These are phyloP conservation scores for Thinopyrum elongatum DNA, from an alignment of 176 grass and related monocot genomes.

Conservation along the genomic window DNA sequence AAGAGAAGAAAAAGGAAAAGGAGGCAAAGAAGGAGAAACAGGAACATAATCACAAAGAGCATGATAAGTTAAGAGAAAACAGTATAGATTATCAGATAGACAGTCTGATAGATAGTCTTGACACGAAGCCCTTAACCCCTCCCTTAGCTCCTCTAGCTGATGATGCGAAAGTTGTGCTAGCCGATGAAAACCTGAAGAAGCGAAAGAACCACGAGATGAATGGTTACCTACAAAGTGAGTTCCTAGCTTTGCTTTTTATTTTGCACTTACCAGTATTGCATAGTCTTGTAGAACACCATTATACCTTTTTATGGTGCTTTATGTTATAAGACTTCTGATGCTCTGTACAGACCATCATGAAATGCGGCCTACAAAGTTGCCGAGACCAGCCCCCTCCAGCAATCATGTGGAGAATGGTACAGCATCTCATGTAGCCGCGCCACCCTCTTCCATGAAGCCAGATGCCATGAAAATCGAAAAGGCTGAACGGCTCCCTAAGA, in stretches of 20 bases:
- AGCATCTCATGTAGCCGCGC: constrained; percentile 59
- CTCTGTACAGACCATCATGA: constrained; percentile 59
- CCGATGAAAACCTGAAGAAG: constrained; percentile 60
- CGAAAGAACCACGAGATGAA: constrained; percentile 71
- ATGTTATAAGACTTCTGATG: constrained; percentile 69
- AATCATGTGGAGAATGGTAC: constrained; percentile 64
- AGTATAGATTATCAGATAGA: constrained; percentile 45
- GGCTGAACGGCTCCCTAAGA: constrained; percentile 46
- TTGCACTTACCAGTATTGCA: constrained; percentile 22
- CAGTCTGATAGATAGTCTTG: constrained; percentile 45
- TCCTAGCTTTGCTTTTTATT: constrained; percentile 29
- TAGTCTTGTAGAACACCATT: constrained; percentile 56
- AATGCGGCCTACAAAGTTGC: constrained; percentile 58
- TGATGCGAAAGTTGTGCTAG: constrained; percentile 32
- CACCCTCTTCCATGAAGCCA: constrained; percentile 53
- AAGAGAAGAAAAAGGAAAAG: constrained; percentile 70
- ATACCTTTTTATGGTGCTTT: constrained; percentile 50
- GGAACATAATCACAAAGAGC: constrained; percentile 51
- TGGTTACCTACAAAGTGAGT: constrained; percentile 73
- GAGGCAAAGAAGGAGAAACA: constrained; percentile 61
- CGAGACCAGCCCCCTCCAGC: constrained; percentile 44
- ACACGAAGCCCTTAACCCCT: constrained; percentile 39
- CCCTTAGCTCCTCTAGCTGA: constrained; percentile 29
- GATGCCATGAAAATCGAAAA: constrained; percentile 41
- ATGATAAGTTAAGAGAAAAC: constrained; percentile 51